These are phyloP conservation scores for Aspergillus pseudoterreus DNA, from an alignment of 2,329 filamentous ascomycete genomes.

Conservation along the genomic window DNA sequence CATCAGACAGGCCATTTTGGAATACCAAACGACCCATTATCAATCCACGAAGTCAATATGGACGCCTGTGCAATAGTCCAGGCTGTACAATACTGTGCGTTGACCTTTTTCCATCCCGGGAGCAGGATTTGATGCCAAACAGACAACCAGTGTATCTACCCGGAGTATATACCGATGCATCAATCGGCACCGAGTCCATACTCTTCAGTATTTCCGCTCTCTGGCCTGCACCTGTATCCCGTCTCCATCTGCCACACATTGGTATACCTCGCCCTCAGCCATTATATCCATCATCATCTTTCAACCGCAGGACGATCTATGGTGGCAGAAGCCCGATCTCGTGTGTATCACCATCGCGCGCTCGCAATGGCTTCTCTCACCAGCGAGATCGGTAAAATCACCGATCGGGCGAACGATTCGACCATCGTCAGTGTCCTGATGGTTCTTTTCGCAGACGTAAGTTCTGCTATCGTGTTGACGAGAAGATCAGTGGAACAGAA, in stretches of 20 bases:
- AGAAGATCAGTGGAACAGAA: background rate
- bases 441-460: conserved; percentile 8
- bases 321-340: background rate
- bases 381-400: background rate
- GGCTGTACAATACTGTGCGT: conserved; percentile 6
- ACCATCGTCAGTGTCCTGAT: conserved; percentile 7
- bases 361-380: conserved; percentile 1
- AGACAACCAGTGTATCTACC: conserved; percentile 4
- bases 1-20: background rate
- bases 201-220: background rate
- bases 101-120: background rate
- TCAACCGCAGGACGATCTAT: background rate
- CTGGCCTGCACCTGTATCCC: conserved; percentile 1
- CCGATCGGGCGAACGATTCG: background rate
- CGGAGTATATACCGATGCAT: conserved; percentile 1
- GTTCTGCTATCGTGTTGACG: background rate
- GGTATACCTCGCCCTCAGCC: conserved; percentile 3
- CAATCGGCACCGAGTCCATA: conserved; percentile 5
- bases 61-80: background rate
- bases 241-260: conserved; percentile 4
- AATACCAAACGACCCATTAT: background rate
- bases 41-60: background rate
- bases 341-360: conserved; percentile 6
- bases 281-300: background rate
- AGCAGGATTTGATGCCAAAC: background rate